Conservation (phyloP, 345 rosid species). For the Rubroshorea leprosula region DNA sequence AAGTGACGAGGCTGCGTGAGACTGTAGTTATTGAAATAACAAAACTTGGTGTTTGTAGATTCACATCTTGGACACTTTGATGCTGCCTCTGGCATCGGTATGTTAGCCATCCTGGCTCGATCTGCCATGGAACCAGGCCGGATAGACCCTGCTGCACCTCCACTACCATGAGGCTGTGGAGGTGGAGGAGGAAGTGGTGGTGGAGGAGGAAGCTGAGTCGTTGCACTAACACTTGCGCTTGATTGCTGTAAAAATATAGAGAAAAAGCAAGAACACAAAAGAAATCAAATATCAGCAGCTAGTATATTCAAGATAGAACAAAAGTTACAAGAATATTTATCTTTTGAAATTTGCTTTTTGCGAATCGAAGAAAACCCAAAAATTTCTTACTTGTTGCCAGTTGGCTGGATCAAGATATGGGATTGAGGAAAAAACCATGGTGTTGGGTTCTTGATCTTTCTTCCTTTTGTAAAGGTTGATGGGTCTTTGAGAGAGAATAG, state of each 20-base stretch:
- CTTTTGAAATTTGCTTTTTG: slow-evolving; percentile 34
- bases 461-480: slow-evolving; percentile 40
- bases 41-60: slow-evolving; percentile 88
- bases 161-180: slow-evolving; percentile 50
- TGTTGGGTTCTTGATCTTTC: slow-evolving; percentile 23
- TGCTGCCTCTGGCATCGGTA: slow-evolving; percentile 73
- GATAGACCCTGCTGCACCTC: slow-evolving; percentile 49
- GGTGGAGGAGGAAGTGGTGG: slow-evolving; percentile 45
- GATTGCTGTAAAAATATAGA: slow-evolving; percentile 39
- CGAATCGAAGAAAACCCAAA: slow-evolving; percentile 13
- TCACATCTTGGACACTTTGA: slow-evolving; percentile 93
- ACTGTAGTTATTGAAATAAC: slow-evolving; percentile 97
- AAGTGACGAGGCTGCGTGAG: slow-evolving; percentile 97
- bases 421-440: slow-evolving; percentile 85
- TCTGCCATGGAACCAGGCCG: slow-evolving; percentile 92
- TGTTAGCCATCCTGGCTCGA: slow-evolving; percentile 79
- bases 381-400: slow-evolving; percentile 82
- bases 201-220: slow-evolving; percentile 40
- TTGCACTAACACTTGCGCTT: slow-evolving; percentile 22
- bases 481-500: slow-evolving; percentile 27
- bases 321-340: slow-evolving; percentile 37
- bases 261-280: slow-evolving; percentile 10
- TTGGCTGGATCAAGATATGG: slow-evolving; percentile 97
- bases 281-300: slow-evolving; percentile 34
- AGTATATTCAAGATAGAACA: slow-evolving; percentile 50